Evolutionary conservation across 2,329 filamentous ascomycete species (phyloP), one percentile per base, ranked within the genome.

Genomic region (Monosporascus sp.): DNA sequence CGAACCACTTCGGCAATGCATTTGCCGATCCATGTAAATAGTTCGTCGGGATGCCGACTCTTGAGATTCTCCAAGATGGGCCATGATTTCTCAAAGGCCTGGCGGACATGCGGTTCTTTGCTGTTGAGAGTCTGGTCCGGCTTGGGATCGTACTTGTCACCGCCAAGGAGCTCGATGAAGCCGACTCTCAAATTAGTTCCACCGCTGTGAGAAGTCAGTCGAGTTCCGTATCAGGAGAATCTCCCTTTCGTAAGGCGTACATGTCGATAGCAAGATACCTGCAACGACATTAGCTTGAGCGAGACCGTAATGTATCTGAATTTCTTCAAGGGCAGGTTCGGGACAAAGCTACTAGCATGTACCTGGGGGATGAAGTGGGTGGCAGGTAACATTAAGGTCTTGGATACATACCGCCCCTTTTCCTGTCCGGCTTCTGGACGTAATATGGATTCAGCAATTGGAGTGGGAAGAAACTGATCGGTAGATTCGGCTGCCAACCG

Each of bases 1-100:
- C 73, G 74, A 17, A 93, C 84, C 3, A 92, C 87, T 56, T 87
- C 78, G 16, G 87, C 87, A 61, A 94, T 90, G 63, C 86, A 88
- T 61, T 81, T 76, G 26, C 89, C 90, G 59, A 94, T 90, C 89
- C 89, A 94, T n/a, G 79, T 72, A 68, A 94, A 94, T 2, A 93
- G 74, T 53, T 85, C 84, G 53, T 90, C 84, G 1, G 87, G 83
- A 58, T 91, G 86, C 60, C 91, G 84, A 68, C 81, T 83, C 65
- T 91, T 91, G 57, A 91, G 71, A 52, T 86, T 82, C 43, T 91
- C 83, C 48, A 80, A 81, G 61, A 92, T 92, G 7, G 87, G 82
- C 87, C 88, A 91, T 51, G 82, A 82, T 59, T 79, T 85, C 66
- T 91, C 88, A 52, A 90, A 71, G 5, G 81, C 79, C 47, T 85